A percentile compares a stretch with the other conserved stretches of the same genome.
Evolutionary conservation across 345 rosid species (phyloP).

Genomic region (Rhodamnia argentea): DNA sequence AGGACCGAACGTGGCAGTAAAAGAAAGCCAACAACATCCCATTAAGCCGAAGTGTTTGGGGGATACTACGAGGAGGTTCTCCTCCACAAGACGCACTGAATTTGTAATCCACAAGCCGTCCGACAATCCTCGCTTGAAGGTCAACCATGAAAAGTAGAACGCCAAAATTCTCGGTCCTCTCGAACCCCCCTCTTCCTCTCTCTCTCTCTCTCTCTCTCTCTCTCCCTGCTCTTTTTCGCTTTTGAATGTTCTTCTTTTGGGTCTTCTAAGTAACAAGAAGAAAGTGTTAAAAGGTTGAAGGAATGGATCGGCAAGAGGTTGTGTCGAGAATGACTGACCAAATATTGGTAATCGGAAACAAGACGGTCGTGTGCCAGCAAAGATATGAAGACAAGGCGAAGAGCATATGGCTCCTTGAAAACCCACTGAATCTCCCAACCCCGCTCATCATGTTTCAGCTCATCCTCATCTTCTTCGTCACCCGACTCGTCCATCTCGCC

Average conservation of each 20-base stretch:
- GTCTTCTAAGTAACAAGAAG: neutral
- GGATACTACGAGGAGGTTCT: neutral
- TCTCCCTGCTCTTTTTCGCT: neutral
- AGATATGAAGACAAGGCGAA: too few species aligned
- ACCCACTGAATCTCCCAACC: conserved; percentile 4
- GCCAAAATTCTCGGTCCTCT: neutral
- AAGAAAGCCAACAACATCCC: neutral
- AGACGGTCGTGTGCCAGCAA: neutral
- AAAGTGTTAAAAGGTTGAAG: neutral
- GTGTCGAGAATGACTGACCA: too few species aligned
- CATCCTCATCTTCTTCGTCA: conserved; percentile 1
- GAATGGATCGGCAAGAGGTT: neutral
- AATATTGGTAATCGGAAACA: neutral
- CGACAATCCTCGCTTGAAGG: neutral
- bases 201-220: neutral
- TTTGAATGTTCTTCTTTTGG: neutral
- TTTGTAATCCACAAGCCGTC: neutral
- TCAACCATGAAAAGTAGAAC: neutral
- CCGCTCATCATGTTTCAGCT: conserved; percentile 13
- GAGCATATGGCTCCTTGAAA: neutral
- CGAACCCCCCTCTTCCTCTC: neutral
- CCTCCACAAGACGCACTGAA: neutral
- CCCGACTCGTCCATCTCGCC: conserved; percentile 1
- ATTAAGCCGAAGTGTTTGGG: neutral
- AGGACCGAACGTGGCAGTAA: neutral